Base-by-base conservation (phyloP, 305 asterid genomes). In the Rubia tinctorum region DNA sequence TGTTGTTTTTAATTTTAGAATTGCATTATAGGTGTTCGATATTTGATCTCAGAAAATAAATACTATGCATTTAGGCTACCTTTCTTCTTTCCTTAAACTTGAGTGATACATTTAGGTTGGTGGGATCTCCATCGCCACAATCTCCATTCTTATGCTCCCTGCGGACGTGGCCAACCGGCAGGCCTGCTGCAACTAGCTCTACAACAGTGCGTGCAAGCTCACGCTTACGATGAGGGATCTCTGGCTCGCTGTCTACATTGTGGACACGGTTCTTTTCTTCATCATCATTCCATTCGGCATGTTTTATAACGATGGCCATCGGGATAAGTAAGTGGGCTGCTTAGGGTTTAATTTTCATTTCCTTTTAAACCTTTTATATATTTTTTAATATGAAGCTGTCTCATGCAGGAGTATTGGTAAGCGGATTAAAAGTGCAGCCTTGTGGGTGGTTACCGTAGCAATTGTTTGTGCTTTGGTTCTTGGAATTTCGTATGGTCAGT, bases 231-330 rank as follows among this genome's bases (percentile, higher is more conserved):
- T 95, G 98, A 95, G 89, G 88, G 91, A 91, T 53, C 82, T 95
- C 74, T 95, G 99, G 99, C 97, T 95, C 73, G 90, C 91, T n/a
- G 73, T 95, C 76, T 92, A 95, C 80, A 91, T 92, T 64, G 82
- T 87, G 63, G 96, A 95, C 69, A 98, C 98, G 0, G 17, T 95
- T 40, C 96, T 95, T 20, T 97, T 95, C 42, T 95, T 95, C 87
- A 92, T 95, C 67, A 77, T 95, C 63, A 95, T 95, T 62, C 99
- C 98, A 1, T 95, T 95, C 78, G 97, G 98, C 53, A 95, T 95
- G 97, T 95, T 95, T 76, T 95, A 88, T 79, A 92, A 95, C 67
- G 99, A 95, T 86, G 99, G 98, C 60, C 98, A 95, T 80, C 96
- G 85, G 87, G 99, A 92, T 78, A 95, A 92, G 98, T 92, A 61